Base-by-base conservation (phyloP, 148 eudicot genomes). In the Chenopodium berlandieri region DNA sequence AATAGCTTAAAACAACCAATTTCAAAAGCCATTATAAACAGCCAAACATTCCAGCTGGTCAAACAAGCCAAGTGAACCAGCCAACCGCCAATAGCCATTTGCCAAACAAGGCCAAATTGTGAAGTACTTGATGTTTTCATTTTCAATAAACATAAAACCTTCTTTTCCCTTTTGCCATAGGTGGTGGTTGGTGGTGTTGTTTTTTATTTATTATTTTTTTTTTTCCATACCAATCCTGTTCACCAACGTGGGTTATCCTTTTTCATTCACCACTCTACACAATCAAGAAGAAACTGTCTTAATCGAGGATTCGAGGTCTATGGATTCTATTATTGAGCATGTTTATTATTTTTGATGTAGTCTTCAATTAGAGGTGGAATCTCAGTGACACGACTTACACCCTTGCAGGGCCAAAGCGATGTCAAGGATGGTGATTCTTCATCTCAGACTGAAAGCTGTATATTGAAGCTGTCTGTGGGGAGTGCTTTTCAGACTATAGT, bases 401-500 rank as follows among this genome's bases (percentile, higher is more conserved):
- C 47, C 73, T 62, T 80, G 58, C 78, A 84, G 86, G 81, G 78
- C 46, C 58, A 56, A 50, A 84, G 64, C 48, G 31, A 75, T 80
- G 50, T 46, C 37, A 83, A 73, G 75, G 75, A 79, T 79, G 56
- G 83, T 23, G 80, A 80, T 48, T 71, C 83, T 72, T 84, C 86
- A 64, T 84, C 86, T 50, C 80, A 80, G 67, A 77, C 73, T 32
- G 83, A 84, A 71, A 63, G 67, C 48, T 76, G 83, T 80, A 72
- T 47, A 80, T 80, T 80, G 78, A 84, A 84, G 78, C 76, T 80
- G 73, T 76, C 82, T 16, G 75, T 84, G 52, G 86, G 81, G 56
- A 80, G 71, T 71, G 80, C 77, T 71, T 84, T 71, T 66, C 83
- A 77, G 54, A 81, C 81, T 71, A 40, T 30, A 32, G 70, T 64